Evolutionary conservation across 2,329 filamentous ascomycete species (phyloP), one percentile per base, ranked within the genome.

Genomic region (Apiospora rasikravindrae): DNA sequence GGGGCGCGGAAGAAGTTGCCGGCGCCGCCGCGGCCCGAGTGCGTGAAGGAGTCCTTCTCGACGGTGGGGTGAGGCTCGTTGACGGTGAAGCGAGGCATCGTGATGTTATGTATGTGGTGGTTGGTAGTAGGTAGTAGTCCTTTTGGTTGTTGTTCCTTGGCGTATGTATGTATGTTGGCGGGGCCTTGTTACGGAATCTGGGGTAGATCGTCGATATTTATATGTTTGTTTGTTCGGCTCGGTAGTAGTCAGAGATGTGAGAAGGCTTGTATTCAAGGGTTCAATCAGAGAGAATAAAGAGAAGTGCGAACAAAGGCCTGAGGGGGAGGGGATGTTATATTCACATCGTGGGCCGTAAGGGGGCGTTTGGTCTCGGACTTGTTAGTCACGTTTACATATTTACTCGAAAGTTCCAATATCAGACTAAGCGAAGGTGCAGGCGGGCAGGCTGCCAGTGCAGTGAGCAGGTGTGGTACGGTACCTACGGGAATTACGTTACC

Each of bases 11-110:
- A 86, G 79, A 84, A 85, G 84, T 90, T 90, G 76, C 88, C 88
- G 2, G 86, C 86, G 72, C 88, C 88, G 75, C 88, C 88, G 70
- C 88, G 87, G 75, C 88, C 88, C 8, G 86, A 84, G 82, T 88
- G 86, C 69, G 84, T 83, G 84, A 85, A 86, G 73, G 82, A 79
- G 80, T 86, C 83, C 77, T 83, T 81, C 69, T 76, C 77, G 61
- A 86, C 82, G 72, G 85, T 86, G 19, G 85, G 85, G 80, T 86
- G 84, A 71, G 85, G 85, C 80, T 87, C 85, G 70, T 83, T 84
- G 82, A 87, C 80, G 73, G 84, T 84, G 81, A 82, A 84, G 76
- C 78, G 77, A 73, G 82, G 75, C 83, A 86, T 87, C 68, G 72
- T 80, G 75, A 45, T 71, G 69, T 72, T 72, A 44, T 71, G 69